Base-by-base conservation (phyloP, 345 rosid genomes). In the Corymbia maculata region DNA sequence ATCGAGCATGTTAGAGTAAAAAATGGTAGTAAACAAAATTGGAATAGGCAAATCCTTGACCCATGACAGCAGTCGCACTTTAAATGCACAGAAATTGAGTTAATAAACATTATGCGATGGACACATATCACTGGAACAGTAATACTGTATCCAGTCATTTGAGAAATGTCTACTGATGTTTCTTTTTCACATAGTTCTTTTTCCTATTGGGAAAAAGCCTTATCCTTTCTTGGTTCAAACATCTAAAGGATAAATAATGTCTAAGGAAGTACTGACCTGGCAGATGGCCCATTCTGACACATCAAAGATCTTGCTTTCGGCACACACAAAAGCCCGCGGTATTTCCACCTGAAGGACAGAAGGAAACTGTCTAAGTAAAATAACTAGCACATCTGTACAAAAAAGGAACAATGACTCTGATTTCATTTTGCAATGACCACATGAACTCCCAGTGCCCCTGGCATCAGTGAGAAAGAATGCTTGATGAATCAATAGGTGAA, bases 211-310 rank as follows among this genome's bases (percentile, higher is more conserved):
- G 22, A 49, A 42, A 19, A 75, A 75, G 84, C 82, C 82, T 42
- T 19, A 7, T 75, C 28, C 14, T 75, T 42, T 42, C 42, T 22
- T 75, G 82, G 26, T 70, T 36, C 82, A 42, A 36, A 75, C 82
- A 19, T 49, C 82, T 17, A 17, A 86, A 86, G 49, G n/a, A 21
- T 86, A 36, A 17, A 86, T 44, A 21, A 53, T 52, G 57, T 53
- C n/a, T 42, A 51, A 86, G 85, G 64, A 87, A 26, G 53, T n/a
- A 88, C 98, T 55, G 21, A 97, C 99, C 99, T 98, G 99, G 91
- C 99, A 98, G 88, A 95, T 97, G 85, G 99, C 99, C 99, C 99
- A 98, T 89, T 98, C 99, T 87, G 99, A 98, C 61, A 95, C 99
- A 90, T 98, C 99, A 95, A 97, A 98, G 92, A 97, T 93, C 92